These are phyloP conservation scores for Cryptococcus sp. DNA, from an alignment of 1,284 basidiomycete species.

Conservation along the genomic window DNA sequence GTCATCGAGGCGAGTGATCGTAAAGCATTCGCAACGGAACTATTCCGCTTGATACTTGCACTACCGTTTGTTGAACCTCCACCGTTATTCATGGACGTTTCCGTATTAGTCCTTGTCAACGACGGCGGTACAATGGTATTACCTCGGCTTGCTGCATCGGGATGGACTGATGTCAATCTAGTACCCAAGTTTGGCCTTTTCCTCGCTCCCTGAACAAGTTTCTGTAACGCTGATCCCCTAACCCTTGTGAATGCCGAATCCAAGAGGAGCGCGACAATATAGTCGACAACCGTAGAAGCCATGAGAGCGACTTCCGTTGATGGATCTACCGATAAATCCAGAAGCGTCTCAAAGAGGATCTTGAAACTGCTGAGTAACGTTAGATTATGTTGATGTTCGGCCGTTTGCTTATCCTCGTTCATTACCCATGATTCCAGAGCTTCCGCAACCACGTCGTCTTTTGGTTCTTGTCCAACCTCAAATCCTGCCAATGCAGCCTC, in stretches of 20 bases:
- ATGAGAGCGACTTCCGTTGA: conserved; percentile 87
- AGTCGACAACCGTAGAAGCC: conserved; percentile 88
- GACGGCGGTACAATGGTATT: background rate
- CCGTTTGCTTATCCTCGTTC: conserved; percentile 49
- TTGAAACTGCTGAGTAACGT: conserved; percentile 84
- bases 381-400: conserved; percentile 72
- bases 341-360: conserved; percentile 81
- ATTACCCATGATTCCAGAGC: conserved; percentile 76
- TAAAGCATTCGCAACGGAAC: conserved; percentile 78
- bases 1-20: conserved; percentile 61
- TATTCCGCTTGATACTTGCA: conserved; percentile 61
- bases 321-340: conserved; percentile 89
- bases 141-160: background rate
- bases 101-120: conserved; percentile 14
- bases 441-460: conserved; percentile 53
- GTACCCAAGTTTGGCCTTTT: conserved; percentile 1
- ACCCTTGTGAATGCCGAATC: conserved; percentile 79
- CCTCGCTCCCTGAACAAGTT: conserved; percentile 27
- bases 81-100: conserved; percentile 7
- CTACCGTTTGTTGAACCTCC: background rate
- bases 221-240: conserved; percentile 59
- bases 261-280: conserved; percentile 80
- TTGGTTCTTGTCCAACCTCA: background rate
- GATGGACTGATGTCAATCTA: conserved; percentile 8
- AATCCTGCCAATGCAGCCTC: conserved; percentile 51